Evolutionary conservation across 495 filamentous ascomycete genomes (phyloP).

Genomic region (Apodospora peruviana): DNA sequence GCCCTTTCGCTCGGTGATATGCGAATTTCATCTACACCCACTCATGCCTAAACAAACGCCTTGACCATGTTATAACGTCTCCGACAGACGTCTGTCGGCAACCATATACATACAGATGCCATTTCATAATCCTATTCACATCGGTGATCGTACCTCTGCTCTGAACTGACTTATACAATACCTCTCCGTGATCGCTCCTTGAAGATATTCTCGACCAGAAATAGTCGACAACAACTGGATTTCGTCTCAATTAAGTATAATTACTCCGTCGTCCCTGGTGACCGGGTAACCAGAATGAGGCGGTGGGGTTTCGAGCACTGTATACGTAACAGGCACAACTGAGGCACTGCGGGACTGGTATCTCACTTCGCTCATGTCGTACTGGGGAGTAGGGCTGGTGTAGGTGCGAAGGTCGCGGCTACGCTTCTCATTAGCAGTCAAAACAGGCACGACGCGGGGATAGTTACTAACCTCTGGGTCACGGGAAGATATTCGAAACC

Average conservation of each 20-base stretch:
- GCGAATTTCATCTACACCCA: too few relatives aligned
- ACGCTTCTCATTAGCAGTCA: not conserved
- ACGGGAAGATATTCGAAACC: slow-evolving; percentile 15
- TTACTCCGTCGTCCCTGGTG: not conserved
- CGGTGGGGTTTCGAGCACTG: not conserved
- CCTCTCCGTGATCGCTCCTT: too few relatives aligned
- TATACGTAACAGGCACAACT: not conserved
- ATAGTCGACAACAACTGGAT: too few relatives aligned
- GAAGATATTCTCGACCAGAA: too few relatives aligned
- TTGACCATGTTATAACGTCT: too few relatives aligned
- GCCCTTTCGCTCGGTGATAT: too few relatives aligned
- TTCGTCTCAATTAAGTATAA: not conserved
- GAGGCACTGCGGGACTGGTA: slow-evolving; percentile 6
- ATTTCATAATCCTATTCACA: too few relatives aligned
- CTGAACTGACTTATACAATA: too few relatives aligned
- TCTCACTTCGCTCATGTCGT: not conserved
- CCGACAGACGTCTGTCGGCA: too few relatives aligned
- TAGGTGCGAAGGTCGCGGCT: not conserved
- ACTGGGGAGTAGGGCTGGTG: not conserved
- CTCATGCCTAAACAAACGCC: too few relatives aligned
- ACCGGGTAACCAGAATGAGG: not conserved
- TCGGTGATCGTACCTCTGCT: too few relatives aligned
- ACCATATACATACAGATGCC: too few relatives aligned
- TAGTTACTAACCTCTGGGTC: slow-evolving; percentile 4
- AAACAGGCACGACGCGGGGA: not conserved